Percentiles rank a stretch among this genome's conserved stretches.
Evolutionary conservation across 2,329 filamentous ascomycete species (phyloP).

Genomic region (Tolypocladium endophyticum): DNA sequence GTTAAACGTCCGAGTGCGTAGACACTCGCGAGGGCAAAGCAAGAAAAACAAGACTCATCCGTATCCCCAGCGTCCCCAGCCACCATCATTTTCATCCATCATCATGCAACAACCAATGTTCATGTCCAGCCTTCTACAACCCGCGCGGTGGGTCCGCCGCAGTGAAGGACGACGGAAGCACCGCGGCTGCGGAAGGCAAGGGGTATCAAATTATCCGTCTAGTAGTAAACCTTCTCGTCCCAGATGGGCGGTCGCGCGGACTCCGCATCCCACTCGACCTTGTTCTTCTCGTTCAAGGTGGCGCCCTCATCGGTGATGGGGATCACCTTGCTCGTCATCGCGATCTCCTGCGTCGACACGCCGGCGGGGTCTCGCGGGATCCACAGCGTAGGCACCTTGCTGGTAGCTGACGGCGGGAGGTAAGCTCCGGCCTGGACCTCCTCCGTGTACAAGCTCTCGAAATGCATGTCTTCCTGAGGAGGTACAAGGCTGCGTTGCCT

Average conservation of each 20-base stretch:
- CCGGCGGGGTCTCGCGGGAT: slow-evolving; percentile 62
- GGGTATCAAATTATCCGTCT: slow-evolving; percentile 8
- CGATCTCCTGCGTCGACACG: slow-evolving; percentile 61
- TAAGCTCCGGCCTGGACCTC: slow-evolving; percentile 59
- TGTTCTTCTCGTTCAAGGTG: slow-evolving; percentile 54
- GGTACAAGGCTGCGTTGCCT: slow-evolving; percentile 63
- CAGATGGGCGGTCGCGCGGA: slow-evolving; percentile 32
- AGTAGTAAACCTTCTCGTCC: slow-evolving; percentile 34
- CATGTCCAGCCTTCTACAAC: neutral
- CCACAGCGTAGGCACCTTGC: slow-evolving; percentile 57
- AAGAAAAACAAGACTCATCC: neutral
- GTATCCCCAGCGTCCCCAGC: neutral
- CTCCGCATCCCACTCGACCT: slow-evolving; percentile 29
- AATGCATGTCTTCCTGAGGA: slow-evolving; percentile 31
- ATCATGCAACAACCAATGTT: neutral
- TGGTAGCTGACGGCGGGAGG: slow-evolving; percentile 57
- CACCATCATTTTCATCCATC: neutral
- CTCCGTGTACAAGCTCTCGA: slow-evolving; percentile 47
- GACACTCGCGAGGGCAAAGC: neutral
- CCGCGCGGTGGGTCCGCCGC: neutral
- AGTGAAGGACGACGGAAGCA: neutral
- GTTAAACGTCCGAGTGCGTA: neutral
- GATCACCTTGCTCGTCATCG: slow-evolving; percentile 54
- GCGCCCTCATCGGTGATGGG: slow-evolving; percentile 65
- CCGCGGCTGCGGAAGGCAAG: neutral